Percentiles rank a stretch among this genome's conserved stretches.
phyloP scores from a whole-genome alignment of 2,329 filamentous ascomycete genomes.

The Sporothrix phasma region DNA sequence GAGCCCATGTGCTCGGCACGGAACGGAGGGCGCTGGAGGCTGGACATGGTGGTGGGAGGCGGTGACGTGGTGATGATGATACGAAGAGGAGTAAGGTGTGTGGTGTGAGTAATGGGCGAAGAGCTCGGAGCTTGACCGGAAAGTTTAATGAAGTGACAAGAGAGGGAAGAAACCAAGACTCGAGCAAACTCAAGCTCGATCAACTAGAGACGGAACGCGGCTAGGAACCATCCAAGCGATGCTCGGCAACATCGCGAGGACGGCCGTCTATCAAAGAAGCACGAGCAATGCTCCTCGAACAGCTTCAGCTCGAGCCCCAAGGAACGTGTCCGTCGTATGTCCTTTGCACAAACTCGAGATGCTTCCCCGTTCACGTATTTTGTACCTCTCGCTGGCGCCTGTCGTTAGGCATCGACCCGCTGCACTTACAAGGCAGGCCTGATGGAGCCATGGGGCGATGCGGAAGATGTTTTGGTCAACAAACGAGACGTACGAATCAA shows the following conservation, averaged over 20 bases:
- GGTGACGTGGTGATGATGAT: neutral
- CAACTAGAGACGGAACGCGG: neutral
- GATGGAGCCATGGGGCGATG: neutral
- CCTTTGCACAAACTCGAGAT: neutral
- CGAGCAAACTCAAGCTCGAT: neutral
- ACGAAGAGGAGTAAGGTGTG: neutral
- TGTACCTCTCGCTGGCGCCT: neutral
- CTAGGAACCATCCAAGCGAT: constrained; percentile 6
- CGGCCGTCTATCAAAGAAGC: neutral
- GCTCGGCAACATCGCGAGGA: neutral
- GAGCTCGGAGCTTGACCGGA: neutral
- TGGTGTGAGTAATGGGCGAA: neutral
- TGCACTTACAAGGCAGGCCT: neutral
- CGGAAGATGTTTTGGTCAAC: no score
- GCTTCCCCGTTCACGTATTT: neutral
- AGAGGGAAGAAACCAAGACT: neutral
- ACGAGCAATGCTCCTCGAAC: no score
- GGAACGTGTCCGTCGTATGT: neutral
- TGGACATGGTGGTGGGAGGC: constrained; percentile 11
- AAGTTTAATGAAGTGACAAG: neutral
- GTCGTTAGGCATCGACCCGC: neutral
- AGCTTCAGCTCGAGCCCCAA: no score
- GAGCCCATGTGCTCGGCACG: constrained; percentile 69
- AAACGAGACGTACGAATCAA: neutral
- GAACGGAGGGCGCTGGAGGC: constrained; percentile 43